A percentile compares a stretch with the other conserved stretches of the same genome.
These are phyloP conservation scores for Vicia sativa DNA, from an alignment of 306 rosid genomes.

Conservation along the genomic window DNA sequence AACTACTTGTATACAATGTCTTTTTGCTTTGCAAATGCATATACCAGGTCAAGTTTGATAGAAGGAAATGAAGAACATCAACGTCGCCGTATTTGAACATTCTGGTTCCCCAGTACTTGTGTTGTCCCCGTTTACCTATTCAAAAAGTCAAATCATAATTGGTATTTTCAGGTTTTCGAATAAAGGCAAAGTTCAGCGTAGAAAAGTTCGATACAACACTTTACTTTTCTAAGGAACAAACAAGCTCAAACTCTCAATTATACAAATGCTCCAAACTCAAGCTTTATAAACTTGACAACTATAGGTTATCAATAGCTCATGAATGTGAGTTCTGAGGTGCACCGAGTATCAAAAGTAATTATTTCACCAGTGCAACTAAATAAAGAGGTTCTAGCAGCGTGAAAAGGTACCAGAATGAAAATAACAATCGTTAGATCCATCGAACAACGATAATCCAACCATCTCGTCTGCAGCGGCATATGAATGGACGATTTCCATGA, in stretches of 20 bases:
- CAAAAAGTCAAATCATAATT: conserved; percentile 41
- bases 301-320: neutral
- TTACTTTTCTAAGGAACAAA: conserved; percentile 1
- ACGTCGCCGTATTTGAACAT: conserved; percentile 90
- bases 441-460: conserved; percentile 89
- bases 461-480: conserved; percentile 97
- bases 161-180: neutral
- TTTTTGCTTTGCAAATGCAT: conserved; percentile 43
- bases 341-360: neutral
- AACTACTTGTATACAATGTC: conserved; percentile 12
- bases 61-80: conserved; percentile 89
- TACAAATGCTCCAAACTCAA: neutral
- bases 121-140: conserved; percentile 90
- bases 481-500: conserved; percentile 93
- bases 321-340: neutral
- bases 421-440: conserved; percentile 93
- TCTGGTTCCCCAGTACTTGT: conserved; percentile 93
- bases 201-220: conserved; percentile 13
- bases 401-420: conserved; percentile 86
- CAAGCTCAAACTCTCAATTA: neutral
- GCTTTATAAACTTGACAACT: neutral
- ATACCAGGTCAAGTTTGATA: conserved; percentile 94
- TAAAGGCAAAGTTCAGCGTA: conserved; percentile 19
- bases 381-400: conserved; percentile 35
- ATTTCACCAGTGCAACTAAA: conserved; percentile 4